These are phyloP conservation scores for Cubamyces lactineus DNA, from an alignment of 768 basidiomycete species.

Conservation along the genomic window DNA sequence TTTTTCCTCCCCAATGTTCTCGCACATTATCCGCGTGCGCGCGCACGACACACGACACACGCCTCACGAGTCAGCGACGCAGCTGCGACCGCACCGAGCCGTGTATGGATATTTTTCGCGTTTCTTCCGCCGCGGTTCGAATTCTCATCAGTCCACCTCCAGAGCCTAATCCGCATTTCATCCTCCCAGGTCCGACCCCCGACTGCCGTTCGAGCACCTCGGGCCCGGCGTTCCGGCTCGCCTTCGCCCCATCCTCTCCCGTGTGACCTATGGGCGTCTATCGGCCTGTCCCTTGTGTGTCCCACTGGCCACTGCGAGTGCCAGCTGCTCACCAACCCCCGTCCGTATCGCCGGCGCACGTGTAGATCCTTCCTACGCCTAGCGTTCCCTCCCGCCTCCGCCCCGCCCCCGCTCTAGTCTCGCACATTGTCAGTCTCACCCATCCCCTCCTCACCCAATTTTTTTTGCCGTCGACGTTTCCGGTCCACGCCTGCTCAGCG, in stretches of 20 bases:
- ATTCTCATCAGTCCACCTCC: constrained; percentile 21
- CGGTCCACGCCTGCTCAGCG: constrained; percentile 1
- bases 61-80: constrained; percentile 9
- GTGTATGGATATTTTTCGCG: background rate
- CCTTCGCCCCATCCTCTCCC: constrained; percentile 3
- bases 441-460: constrained; percentile 1
- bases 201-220: constrained; percentile 15
- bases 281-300: constrained; percentile 3
- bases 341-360: constrained; percentile 27
- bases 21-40: constrained; percentile 5
- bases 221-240: constrained; percentile 17
- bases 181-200: constrained; percentile 25
- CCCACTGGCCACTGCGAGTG: background rate
- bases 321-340: no score
- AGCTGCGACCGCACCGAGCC: background rate
- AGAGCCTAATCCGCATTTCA: constrained; percentile 28
- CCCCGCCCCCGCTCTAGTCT: constrained; percentile 2
- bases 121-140: constrained; percentile 14
- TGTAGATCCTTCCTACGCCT: constrained; percentile 5
- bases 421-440: constrained; percentile 1
- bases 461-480: background rate
- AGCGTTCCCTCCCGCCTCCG: constrained; percentile 7
- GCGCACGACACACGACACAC: no score
- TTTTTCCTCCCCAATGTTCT: constrained; percentile 2
- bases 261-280: constrained; percentile 27